Percentiles rank a stretch among this genome's conserved stretches.
Conservation (phyloP, 495 filamentous ascomycete species). For the Parmelia sp. region DNA sequence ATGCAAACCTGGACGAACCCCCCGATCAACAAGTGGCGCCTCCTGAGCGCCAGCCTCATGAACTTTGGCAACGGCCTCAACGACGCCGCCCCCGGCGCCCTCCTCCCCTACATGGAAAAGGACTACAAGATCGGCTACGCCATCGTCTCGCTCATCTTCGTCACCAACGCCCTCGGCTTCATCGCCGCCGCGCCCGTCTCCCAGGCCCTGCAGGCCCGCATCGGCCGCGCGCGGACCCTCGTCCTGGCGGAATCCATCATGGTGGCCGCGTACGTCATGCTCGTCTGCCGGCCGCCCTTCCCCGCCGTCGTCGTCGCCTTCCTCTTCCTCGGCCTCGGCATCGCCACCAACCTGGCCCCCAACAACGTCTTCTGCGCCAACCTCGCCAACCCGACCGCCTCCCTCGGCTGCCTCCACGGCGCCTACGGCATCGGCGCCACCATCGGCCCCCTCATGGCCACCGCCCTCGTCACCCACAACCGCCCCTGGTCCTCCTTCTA, state of each 20-base stretch:
- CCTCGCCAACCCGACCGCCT: slow-evolving; percentile 54
- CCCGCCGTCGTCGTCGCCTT: slow-evolving; percentile 58
- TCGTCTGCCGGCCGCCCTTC: slow-evolving; percentile 62
- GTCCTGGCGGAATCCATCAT: slow-evolving; percentile 46
- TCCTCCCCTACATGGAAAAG: slow-evolving; percentile 70
- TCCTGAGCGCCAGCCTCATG: slow-evolving; percentile 38
- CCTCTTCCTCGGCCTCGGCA: slow-evolving; percentile 61
- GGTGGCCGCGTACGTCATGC: slow-evolving; percentile 53
- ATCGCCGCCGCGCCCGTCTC: slow-evolving; percentile 62
- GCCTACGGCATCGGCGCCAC: slow-evolving; percentile 68
- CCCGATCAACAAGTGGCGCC: slow-evolving; percentile 43
- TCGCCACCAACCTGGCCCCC: slow-evolving; percentile 60
- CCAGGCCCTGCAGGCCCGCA: slow-evolving; percentile 42
- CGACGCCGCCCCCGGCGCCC: slow-evolving; percentile 61
- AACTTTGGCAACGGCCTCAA: slow-evolving; percentile 52
- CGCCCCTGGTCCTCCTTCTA: slow-evolving; percentile 57
- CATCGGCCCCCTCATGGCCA: slow-evolving; percentile 64
- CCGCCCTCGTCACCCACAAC: slow-evolving; percentile 50
- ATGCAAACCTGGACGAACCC: slow-evolving; percentile 49
- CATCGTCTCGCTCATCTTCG: slow-evolving; percentile 70
- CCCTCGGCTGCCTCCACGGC: slow-evolving; percentile 61
- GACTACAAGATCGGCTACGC: slow-evolving; percentile 67
- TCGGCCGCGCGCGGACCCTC: slow-evolving; percentile 60
- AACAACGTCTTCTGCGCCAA: slow-evolving; percentile 71
- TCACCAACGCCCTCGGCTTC: slow-evolving; percentile 72